Evolutionary conservation across 2,329 filamentous ascomycete species (phyloP), one percentile per base, ranked within the genome.

Genomic region (Catunica adiposa): DNA sequence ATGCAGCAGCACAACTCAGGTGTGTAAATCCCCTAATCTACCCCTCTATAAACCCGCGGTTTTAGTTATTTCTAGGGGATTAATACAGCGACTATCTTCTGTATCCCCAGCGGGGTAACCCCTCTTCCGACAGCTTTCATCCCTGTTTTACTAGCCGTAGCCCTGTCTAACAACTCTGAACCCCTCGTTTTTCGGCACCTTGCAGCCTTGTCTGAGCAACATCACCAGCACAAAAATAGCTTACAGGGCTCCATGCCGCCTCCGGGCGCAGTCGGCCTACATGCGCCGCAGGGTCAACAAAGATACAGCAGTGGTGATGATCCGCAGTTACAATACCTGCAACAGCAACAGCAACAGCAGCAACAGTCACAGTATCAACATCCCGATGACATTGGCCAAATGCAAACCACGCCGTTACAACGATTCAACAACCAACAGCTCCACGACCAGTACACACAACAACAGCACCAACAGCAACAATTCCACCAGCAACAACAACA

Each of bases 401-500:
- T 59, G 46, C 65, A 65, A n/a, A 23, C 62, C 62, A 55, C 61
- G 54, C 37, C 61, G 60, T 53, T 62, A 9, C 48, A 29, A 26
- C 23, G 38, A 60, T 66, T 62, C 60, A 63, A 62, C 47, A 62
- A 63, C 56, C 56, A 61, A 44, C 61, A 60, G 29, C 62, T 63
- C 53, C 61, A 61, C 14, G 59, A 62, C 20, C 59, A 47, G 6
- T 55, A 53, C 14, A 3, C n/a, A 22, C 50, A 38, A 14, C 50
- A 34, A 20, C 50, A 34, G 5, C 29, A 34, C 1, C 50, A 52
- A 42, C 38, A 44, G 52, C 52, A 54, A 44, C 51, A 53, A 40
- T 34, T n/a, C n/a, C n/a, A n/a, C n/a, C 47, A 50, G n/a, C 47
- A 31, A 26, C 48, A 51, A 85, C 59, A 63, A 55, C 62, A 63